Base-by-base conservation (phyloP, 2,329 filamentous ascomycete species). In the Dothideomycetes sp. region DNA sequence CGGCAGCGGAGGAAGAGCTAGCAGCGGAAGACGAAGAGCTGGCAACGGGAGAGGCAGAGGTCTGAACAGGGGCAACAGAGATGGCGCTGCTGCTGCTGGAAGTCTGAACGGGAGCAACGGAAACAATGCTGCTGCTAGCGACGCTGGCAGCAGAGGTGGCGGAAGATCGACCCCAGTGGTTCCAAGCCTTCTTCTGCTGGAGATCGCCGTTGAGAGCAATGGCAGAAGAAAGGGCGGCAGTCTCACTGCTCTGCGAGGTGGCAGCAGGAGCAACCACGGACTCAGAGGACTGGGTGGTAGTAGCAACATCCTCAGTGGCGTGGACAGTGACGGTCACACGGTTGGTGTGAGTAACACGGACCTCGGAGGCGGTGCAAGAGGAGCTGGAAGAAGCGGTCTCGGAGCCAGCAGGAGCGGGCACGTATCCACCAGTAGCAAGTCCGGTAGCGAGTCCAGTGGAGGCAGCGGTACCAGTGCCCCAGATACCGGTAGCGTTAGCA, bases 241-340 rank as follows among this genome's bases (percentile, higher is more conserved):
- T 18, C 17, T 28, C 16, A 27, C 27, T 34, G 29, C 40, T 37
- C 7, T 24, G 22, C 22, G 33, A 41, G 31, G 35, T 40, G 17
- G 25, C 19, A 18, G 20, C 41, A 18, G 32, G 24, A 17, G 42
- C 43, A 22, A 37, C 33, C 27, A 34, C 34, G 11, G 41, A n/a
- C n/a, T n/a, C 33, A 17, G 45, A 39, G 6, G 45, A 39, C 23
- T 28, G 33, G 11, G 30, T 32, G 22, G 17, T 38, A 20, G 25
- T 15, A 5, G 27, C 28, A 34, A 34, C 39, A 25, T 44, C 41
- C 22, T 33, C 34, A 29, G 51, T 50, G 20, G 54, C 53, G 23
- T 58, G 58, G 33, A 64, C 58, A 22, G 63, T 66, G 39, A 65
- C 55, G 22, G 63, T 63, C 35, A 64, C 58, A 44, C 60, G 59